Evolutionary conservation across 805 yeast genomes (phyloP), one percentile per base, ranked within the genome.

Genomic region (Cyberlindnera mississippiensis): DNA sequence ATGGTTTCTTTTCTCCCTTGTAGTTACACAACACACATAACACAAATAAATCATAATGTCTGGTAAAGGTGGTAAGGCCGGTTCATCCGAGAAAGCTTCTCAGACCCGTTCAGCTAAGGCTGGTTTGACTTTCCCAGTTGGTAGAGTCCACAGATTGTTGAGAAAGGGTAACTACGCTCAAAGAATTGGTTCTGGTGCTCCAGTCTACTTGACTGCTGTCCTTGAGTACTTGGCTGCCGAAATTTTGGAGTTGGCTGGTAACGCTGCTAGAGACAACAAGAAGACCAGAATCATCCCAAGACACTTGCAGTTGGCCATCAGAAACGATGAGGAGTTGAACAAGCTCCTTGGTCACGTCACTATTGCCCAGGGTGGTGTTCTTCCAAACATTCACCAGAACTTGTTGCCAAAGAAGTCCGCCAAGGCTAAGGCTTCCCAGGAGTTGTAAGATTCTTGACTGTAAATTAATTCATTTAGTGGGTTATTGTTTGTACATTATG

Each of bases 111-210:
- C 98, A 59, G 83, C 96, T 53, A 91, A 89, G 79, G 97, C 98
- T 66, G 98, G 97, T 71, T 81, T 91, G 66, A 87, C 95, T 62
- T 91, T 91, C 95, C 98, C 98, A 76, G 98, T 91, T 57, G 98
- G 98, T 72, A 90, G 98, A 82, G 93, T 91, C 59, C 96, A 91
- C 79, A 83, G 97, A 76, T 79, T 90, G 60, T 75, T 91, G 65
- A 87, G 95, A 82, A 88, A 85, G 75, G 96, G 96, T 69, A 87
- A 90, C 83, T 87, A 91, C 76, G 95, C 97, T 64, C 95, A 90
- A 76, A 84, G 98, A 77, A 84, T 91, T 61, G 97, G 98, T 80
- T 89, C 97, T 57, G 96, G 96, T 82, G 97, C 98, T 62, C 97
- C 98, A 74, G 91, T 91, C 52, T 91, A 90, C 75, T 78, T 91